These are phyloP conservation scores for Nemania abortiva DNA, from an alignment of 2,329 filamentous ascomycete genomes.

Conservation along the genomic window DNA sequence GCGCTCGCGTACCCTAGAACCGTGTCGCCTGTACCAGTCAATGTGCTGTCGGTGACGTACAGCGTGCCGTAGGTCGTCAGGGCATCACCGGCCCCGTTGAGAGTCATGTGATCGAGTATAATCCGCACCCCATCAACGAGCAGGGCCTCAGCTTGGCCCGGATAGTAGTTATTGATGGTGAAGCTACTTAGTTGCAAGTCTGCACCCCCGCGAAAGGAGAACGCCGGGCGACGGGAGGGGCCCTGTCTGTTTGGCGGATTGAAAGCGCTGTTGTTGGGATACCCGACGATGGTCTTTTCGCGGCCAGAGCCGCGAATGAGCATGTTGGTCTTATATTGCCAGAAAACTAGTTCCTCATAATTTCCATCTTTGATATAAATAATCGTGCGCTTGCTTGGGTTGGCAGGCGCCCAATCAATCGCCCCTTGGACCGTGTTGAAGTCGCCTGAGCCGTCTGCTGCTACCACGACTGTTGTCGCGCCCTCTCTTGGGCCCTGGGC, in stretches of 20 bases:
- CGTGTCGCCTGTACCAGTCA: conserved; percentile 32
- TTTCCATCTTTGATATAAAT: conserved; percentile 33
- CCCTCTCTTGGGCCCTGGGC: conserved; percentile 9
- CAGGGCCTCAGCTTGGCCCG: conserved; percentile 29
- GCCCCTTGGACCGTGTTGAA: conserved; percentile 36
- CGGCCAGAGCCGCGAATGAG: conserved; percentile 28
- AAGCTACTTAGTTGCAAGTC: conserved; percentile 33
- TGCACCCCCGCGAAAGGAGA: conserved; percentile 32
- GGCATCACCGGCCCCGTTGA: conserved; percentile 32
- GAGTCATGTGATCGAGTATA: conserved; percentile 27
- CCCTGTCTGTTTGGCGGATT: conserved; percentile 36
- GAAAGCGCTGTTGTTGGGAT: conserved; percentile 37
- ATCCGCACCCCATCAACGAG: conserved; percentile 26
- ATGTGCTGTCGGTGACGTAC: conserved; percentile 25
- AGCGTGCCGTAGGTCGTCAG: conserved; percentile 34
- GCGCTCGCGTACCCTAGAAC: conserved; percentile 32
- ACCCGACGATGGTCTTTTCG: conserved; percentile 30
- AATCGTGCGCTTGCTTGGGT: conserved; percentile 26
- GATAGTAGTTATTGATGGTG: conserved; percentile 33
- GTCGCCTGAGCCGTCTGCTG: conserved; percentile 31
- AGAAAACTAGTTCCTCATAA: conserved; percentile 37
- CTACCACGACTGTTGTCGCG: conserved; percentile 26
- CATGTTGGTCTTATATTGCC: conserved; percentile 35
- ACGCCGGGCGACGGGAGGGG: conserved; percentile 29
- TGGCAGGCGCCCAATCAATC: conserved; percentile 35